Evolutionary conservation across 2,329 filamentous ascomycete species (phyloP).

Genomic region (Colletotrichum echinochloae): DNA sequence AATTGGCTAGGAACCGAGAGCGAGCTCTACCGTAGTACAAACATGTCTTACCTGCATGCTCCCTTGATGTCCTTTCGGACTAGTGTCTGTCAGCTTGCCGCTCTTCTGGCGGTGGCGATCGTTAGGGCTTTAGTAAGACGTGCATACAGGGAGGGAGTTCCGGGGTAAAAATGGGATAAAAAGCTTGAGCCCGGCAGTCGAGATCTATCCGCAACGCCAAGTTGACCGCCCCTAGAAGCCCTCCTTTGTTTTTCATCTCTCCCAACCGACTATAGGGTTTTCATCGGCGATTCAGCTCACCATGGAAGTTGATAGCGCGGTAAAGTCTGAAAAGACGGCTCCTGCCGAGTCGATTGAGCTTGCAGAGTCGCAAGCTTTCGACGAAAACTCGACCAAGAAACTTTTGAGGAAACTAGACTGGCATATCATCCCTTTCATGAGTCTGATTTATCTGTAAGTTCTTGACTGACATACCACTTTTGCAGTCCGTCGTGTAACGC

Average conservation of each 20-base stretch:
- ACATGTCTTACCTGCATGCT: constrained; percentile 29
- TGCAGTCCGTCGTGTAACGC: constrained; percentile 54
- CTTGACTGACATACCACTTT: not conserved
- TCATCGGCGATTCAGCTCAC: not conserved
- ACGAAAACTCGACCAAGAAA: constrained; percentile 49
- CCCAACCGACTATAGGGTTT: too few species aligned
- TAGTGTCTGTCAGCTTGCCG: not conserved
- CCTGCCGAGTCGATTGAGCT: constrained; percentile 27
- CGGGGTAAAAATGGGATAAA: constrained; percentile 18
- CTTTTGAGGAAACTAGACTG: constrained; percentile 62
- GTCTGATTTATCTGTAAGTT: constrained; percentile 62
- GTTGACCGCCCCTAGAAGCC: not conserved
- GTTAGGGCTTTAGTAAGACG: constrained; percentile 29
- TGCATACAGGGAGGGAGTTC: constrained; percentile 17
- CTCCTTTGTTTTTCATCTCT: not conserved
- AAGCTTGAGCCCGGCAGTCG: constrained; percentile 33
- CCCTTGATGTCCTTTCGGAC: not conserved
- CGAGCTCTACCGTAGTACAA: constrained; percentile 6
- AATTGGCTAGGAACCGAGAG: constrained; percentile 18
- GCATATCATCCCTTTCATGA: constrained; percentile 65
- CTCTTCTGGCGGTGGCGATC: constrained; percentile 18
- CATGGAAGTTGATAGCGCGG: constrained; percentile 12
- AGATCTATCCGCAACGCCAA: constrained; percentile 3
- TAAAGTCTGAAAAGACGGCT: constrained; percentile 27
- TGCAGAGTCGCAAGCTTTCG: constrained; percentile 42